These are phyloP conservation scores for Monosporascus sp. DNA, from an alignment of 2,329 filamentous ascomycete genomes.

Conservation along the genomic window DNA sequence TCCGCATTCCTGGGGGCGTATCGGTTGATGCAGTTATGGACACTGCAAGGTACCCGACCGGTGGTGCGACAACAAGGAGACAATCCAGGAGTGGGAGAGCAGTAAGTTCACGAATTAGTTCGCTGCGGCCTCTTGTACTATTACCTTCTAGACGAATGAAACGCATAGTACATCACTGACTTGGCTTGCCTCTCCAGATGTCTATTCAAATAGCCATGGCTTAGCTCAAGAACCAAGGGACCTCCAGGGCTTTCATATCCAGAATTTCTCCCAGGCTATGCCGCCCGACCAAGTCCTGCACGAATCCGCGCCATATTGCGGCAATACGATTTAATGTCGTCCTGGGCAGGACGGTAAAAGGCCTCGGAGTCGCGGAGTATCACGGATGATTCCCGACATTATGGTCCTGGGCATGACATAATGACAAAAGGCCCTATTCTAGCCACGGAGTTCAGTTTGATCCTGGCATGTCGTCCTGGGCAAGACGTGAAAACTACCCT, in stretches of 20 bases:
- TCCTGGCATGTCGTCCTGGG: slow-evolving; percentile 25
- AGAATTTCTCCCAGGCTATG: neutral
- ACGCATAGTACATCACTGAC: neutral
- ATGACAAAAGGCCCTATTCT: slow-evolving; percentile 16
- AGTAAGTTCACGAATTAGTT: no score
- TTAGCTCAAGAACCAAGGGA: neutral
- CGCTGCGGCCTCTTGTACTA: no score
- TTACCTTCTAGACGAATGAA: no score
- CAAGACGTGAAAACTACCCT: slow-evolving; percentile 30
- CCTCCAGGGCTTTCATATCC: neutral
- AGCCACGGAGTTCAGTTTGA: slow-evolving; percentile 7
- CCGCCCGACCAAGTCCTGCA: neutral
- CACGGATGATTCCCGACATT: slow-evolving; percentile 3
- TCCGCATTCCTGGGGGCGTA: no score
- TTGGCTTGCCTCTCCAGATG: neutral
- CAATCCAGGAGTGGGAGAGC: no score
- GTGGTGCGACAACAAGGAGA: no score
- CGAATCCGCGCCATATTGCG: neutral
- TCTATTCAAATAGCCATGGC: neutral
- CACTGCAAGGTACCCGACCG: no score
- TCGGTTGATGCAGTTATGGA: no score
- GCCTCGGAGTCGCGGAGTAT: slow-evolving; percentile 16
- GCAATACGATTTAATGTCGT: slow-evolving; percentile 14
- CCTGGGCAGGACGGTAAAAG: slow-evolving; percentile 40
- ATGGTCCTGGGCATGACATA: slow-evolving; percentile 22